Conservation (phyloP, 768 basidiomycete genomes). For the Agaricus subrufescens region DNA sequence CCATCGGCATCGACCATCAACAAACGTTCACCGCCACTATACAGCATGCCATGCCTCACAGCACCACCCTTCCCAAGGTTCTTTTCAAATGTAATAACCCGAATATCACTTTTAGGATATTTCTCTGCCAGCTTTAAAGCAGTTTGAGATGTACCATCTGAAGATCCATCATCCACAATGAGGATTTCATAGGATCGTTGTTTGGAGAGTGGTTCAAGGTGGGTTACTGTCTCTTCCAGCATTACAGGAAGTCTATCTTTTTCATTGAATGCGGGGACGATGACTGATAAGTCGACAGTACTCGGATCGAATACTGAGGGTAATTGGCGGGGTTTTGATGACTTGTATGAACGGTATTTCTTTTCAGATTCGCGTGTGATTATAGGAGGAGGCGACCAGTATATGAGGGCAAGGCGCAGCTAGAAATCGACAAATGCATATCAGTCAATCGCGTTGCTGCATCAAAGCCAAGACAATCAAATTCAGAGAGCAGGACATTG, state of each 20-base stretch:
- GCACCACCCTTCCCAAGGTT: slow-evolving; percentile 94
- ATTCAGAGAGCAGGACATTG: slow-evolving; percentile 34
- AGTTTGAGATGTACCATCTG: slow-evolving; percentile 63
- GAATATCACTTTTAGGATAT: slow-evolving; percentile 57
- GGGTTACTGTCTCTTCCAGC: slow-evolving; percentile 71
- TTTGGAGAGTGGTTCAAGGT: slow-evolving; percentile 36
- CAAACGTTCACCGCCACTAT: slow-evolving; percentile 69
- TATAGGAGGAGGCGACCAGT: slow-evolving; percentile 72
- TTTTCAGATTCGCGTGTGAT: slow-evolving; percentile 62
- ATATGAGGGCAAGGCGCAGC: slow-evolving; percentile 65
- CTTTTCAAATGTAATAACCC: slow-evolving; percentile 69
- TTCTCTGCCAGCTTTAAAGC: slow-evolving; percentile 62
- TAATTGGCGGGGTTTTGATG: slow-evolving; percentile 51
- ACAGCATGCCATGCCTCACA: slow-evolving; percentile 87
- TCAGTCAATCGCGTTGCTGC: neutral
- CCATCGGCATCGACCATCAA: slow-evolving; percentile 96
- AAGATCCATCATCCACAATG: slow-evolving; percentile 88
- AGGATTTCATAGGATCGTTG: slow-evolving; percentile 73
- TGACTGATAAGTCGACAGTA: slow-evolving; percentile 68
- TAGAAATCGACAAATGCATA: slow-evolving; percentile 26
- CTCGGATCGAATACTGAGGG: slow-evolving; percentile 51
- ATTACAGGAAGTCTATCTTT: slow-evolving; percentile 76
- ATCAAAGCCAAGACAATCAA: slow-evolving; percentile 8
- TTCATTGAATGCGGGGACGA: slow-evolving; percentile 94
- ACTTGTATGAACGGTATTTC: slow-evolving; percentile 56